Conservation (phyloP, 108 stramenopile genomes). For the Nitzschia putrida region DNA sequence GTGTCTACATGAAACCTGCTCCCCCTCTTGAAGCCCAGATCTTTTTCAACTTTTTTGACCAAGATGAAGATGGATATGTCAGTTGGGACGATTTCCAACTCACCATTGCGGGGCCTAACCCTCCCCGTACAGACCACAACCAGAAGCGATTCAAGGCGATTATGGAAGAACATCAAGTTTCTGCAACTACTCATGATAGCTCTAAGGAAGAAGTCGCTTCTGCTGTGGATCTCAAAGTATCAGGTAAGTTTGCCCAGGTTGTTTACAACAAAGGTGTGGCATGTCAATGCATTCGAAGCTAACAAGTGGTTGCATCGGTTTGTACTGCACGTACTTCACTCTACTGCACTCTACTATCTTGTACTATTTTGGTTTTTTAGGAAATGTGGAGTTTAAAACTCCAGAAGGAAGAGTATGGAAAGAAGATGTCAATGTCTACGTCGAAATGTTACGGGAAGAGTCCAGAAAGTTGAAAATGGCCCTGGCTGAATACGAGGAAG, state of each 20-base stretch:
- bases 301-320: too few species aligned
- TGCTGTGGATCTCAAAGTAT: too few species aligned
- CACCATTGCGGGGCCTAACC: conserved; percentile 54
- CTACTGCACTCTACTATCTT: too few species aligned
- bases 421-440: conserved; percentile 86
- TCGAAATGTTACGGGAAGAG: conserved; percentile 75
- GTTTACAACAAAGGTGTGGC: too few species aligned
- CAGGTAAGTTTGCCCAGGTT: too few species aligned
- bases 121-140: background rate
- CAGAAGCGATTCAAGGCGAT: conserved; percentile 3
- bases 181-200: conserved; percentile 19
- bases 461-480: conserved; percentile 73
- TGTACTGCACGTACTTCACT: too few species aligned
- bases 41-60: conserved; percentile 87
- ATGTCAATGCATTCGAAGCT: too few species aligned
- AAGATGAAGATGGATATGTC: conserved; percentile 78
- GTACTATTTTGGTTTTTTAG: conserved; percentile 40
- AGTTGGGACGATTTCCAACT: conserved; percentile 86
- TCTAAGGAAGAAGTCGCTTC: conserved; percentile 48
- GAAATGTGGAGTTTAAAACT: conserved; percentile 76
- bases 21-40: conserved; percentile 76
- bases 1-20: conserved; percentile 63
- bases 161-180: conserved; percentile 27
- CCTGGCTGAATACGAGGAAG: conserved; percentile 28
- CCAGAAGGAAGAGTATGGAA: conserved; percentile 76